Base-by-base conservation (phyloP, 2,329 filamentous ascomycete genomes). In the Aspergillus niger region DNA sequence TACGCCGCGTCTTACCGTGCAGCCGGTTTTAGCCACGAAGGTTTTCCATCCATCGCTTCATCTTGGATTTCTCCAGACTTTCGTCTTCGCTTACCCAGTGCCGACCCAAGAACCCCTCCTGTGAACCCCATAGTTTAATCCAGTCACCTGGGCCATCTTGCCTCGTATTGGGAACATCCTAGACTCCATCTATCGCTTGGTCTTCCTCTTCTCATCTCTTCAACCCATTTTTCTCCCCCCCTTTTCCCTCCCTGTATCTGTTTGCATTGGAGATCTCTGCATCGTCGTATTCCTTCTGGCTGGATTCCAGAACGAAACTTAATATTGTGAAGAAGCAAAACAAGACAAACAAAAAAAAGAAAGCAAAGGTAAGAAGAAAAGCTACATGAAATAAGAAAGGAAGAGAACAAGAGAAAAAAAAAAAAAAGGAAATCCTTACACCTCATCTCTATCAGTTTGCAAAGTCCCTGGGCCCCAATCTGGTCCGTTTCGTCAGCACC, bases 21-120 rank as follows among this genome's bases (percentile, higher is more conserved):
- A 36, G 32, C 32, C 32, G 32, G 32, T 36, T 36, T 11, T 11
- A 36, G 32, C 32, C 8, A 30, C 26, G 47, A 50, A 50, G 47
- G 47, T 50, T 50, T 50, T 28, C 26, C 26, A 50, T 50, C 26
- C 47, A 50, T 50, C 13, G 47, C 47, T 50, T 28, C 47, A 50
- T 32, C 47, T 50, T 50, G 47, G 47, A 30, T 50, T 50, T 50
- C 47, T 50, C 47, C 47, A 50, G 47, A 50, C 47, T 50, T 50
- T 50, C 28, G 32, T n/a, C 47, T 50, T 50, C 26, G 47, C 47
- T 50, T 50, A 50, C 47, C 47, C 47, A 50, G 26, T 36, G 47
- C 26, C 47, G 47, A 50, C 47, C 47, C 26, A 50, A 50, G 47
- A 50, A 50, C 24, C 41, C 20, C 11, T 36, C 41, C 11, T 7